A percentile compares a stretch with the other conserved stretches of the same genome.
These are phyloP conservation scores for Zasmidium angulare DNA, from an alignment of 2,329 filamentous ascomycete genomes.

Conservation along the genomic window DNA sequence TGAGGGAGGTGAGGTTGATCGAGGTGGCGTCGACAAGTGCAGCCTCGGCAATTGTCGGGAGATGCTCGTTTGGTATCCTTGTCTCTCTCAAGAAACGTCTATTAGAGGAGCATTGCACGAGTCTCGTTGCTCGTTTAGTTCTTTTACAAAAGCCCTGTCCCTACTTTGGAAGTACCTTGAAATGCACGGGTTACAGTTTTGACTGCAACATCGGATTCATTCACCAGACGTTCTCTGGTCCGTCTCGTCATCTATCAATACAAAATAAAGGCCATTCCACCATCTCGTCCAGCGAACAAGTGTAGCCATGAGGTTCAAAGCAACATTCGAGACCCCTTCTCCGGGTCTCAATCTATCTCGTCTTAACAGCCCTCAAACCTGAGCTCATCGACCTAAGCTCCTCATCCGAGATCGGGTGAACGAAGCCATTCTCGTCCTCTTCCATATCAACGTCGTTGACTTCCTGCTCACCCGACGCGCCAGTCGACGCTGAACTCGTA, in stretches of 20 bases:
- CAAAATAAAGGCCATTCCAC: neutral
- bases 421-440: conserved; percentile 21
- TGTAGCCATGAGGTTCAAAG: neutral
- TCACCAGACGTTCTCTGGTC: too few species aligned
- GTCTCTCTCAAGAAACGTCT: too few species aligned
- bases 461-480: neutral
- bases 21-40: neutral
- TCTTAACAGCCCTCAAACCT: conserved; percentile 11
- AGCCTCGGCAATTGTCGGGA: neutral
- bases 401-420: conserved; percentile 18
- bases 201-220: too few species aligned
- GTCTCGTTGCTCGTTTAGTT: too few species aligned
- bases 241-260: neutral
- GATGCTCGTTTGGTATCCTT: neutral
- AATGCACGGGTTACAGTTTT: too few species aligned
- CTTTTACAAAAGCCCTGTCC: too few species aligned
- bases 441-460: neutral
- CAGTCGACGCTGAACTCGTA: neutral
- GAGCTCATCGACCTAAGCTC: conserved; percentile 20
- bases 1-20: neutral
- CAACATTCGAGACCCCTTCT: too few species aligned
- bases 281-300: neutral
- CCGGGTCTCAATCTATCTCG: conserved; percentile 3
- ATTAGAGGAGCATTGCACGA: too few species aligned
- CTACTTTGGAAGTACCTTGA: too few species aligned